These are phyloP conservation scores for Hypoxylon intermedium DNA, from an alignment of 495 filamentous ascomycete genomes.

Conservation along the genomic window DNA sequence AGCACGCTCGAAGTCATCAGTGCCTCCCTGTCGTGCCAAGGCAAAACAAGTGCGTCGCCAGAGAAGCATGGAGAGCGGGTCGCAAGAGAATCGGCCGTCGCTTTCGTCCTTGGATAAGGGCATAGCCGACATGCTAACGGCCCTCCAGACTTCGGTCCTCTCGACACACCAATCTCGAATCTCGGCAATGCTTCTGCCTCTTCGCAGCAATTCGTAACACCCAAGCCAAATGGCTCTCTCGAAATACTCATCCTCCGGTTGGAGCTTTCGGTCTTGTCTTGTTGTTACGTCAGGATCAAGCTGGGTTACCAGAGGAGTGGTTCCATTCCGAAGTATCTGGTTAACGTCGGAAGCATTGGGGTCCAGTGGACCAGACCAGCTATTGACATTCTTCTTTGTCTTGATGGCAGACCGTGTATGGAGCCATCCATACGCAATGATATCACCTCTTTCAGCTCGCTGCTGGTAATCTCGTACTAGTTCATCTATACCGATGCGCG, in stretches of 20 bases:
- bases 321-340: constrained; percentile 63
- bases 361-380: constrained; percentile 68
- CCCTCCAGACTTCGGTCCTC: constrained; percentile 84
- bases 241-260: constrained; percentile 81
- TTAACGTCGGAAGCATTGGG: constrained; percentile 63
- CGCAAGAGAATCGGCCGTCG: constrained; percentile 44
- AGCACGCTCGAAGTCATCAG: constrained; percentile 80
- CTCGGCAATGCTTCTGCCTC: constrained; percentile 72
- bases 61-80: constrained; percentile 62
- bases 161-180: constrained; percentile 82
- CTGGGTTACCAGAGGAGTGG: constrained; percentile 78
- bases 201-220: constrained; percentile 86
- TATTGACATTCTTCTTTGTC: constrained; percentile 78
- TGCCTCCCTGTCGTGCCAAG: constrained; percentile 70
- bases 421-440: constrained; percentile 87
- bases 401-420: constrained; percentile 91
- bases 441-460: constrained; percentile 66
- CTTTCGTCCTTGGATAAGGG: constrained; percentile 54
- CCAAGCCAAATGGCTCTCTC: constrained; percentile 88
- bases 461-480: constrained; percentile 76
- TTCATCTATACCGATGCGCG: constrained; percentile 72
- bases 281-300: constrained; percentile 89
- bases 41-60: constrained; percentile 87
- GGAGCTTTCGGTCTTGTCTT: constrained; percentile 74
- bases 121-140: constrained; percentile 67